Conservation (phyloP, 2,329 filamentous ascomycete genomes). For the Hypoxylon sp. region DNA sequence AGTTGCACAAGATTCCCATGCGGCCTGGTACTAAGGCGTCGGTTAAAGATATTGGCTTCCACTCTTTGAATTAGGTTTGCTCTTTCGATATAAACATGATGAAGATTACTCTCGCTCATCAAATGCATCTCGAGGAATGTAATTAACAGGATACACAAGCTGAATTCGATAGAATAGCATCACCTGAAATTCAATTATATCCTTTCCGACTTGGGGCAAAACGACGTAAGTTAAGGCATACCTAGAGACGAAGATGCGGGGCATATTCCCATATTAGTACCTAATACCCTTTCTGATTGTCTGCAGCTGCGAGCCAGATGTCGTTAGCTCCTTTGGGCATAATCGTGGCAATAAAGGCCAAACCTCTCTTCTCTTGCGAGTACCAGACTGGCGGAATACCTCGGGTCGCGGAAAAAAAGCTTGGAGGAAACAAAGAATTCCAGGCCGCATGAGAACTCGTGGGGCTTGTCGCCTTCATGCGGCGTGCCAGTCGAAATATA, state of each 20-base stretch:
- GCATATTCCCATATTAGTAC: not conserved
- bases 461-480: not conserved
- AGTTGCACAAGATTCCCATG: not conserved
- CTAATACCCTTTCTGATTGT: not conserved
- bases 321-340: not conserved
- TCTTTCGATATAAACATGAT: no score
- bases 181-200: no score
- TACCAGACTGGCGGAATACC: not conserved
- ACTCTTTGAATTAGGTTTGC: not conserved
- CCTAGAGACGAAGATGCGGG: not conserved
- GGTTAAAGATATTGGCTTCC: not conserved
- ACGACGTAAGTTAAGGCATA: not conserved
- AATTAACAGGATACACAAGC: not conserved
- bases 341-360: not conserved
- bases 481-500: not conserved
- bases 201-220: no score
- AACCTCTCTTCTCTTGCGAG: not conserved
- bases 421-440: slow-evolving; percentile 6
- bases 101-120: no score
- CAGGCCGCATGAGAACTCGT: not conserved
- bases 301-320: no score
- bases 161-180: no score
- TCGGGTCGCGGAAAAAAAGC: slow-evolving; percentile 1
- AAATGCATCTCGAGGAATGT: no score
- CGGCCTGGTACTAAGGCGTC: not conserved